Evolutionary conservation across 805 yeast genomes (phyloP).

Genomic region (Metschnikowia amazonensis): DNA sequence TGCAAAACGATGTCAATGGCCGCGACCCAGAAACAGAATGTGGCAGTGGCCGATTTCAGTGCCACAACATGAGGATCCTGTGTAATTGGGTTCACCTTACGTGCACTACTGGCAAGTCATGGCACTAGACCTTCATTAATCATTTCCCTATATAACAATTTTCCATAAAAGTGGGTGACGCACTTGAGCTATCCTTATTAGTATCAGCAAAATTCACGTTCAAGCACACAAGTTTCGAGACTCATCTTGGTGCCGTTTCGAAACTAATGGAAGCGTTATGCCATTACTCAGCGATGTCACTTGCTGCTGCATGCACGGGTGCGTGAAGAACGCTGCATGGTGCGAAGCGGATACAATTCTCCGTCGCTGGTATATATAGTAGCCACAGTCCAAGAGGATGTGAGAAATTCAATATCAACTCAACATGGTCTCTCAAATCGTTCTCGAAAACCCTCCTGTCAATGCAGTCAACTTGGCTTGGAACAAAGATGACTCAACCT

Average conservation of each 20-base stretch:
- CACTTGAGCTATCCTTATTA: too few species aligned
- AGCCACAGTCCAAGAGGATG: not conserved
- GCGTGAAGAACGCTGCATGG: not conserved
- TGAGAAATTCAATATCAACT: not conserved
- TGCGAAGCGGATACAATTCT: slow-evolving; percentile 5
- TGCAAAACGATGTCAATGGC: too few species aligned
- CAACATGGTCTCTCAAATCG: slow-evolving; percentile 17
- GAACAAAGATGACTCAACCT: slow-evolving; percentile 28
- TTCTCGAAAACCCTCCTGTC: slow-evolving; percentile 23
- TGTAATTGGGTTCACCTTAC: too few species aligned
- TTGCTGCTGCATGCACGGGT: not conserved
- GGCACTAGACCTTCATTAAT: too few species aligned
- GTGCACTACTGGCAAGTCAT: too few species aligned
- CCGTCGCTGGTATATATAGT: slow-evolving; percentile 2
- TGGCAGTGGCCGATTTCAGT: too few species aligned
- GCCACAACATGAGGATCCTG: too few species aligned
- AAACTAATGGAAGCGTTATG: not conserved
- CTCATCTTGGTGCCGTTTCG: not conserved
- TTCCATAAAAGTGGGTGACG: too few species aligned
- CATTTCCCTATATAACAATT: too few species aligned
- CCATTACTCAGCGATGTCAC: not conserved
- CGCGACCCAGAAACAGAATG: too few species aligned
- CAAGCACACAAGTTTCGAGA: too few species aligned
- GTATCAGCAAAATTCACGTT: too few species aligned
- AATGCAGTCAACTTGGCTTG: slow-evolving; percentile 20